Base-by-base conservation (phyloP, 139 green algal species). In the Chlorella sp. region DNA sequence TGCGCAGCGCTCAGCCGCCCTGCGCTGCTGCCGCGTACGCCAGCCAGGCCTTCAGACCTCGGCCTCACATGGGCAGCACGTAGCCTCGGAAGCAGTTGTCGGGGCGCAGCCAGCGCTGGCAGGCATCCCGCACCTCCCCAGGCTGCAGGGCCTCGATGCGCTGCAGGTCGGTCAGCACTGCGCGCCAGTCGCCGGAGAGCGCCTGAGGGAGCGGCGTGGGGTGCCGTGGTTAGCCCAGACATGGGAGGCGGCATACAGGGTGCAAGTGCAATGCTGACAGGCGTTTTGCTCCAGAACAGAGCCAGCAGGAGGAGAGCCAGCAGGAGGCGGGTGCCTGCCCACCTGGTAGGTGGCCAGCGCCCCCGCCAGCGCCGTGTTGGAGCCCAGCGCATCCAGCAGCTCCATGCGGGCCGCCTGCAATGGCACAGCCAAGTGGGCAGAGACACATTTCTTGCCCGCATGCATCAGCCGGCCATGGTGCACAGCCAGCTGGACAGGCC, bases 351-450 rank as follows among this genome's bases (percentile, higher is more conserved):
- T 74, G 12, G 86, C 82, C 80, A 96, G 82, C 11, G 89, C 74
- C 1, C 81, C 57, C 13, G 93, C 90, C 86, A 96, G 87, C 36
- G 83, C 85, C 47, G 81, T 84, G 86, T 96, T 96, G 78, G 73
- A 89, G 51, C 84, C 75, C 20, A 91, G 62, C 4, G 79, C 76
- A 20, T 83, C 76, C 36, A 96, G 85, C 60, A 96, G 85, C 23
- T 67, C 78, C n/a, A 88, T 74, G 3, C 87, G 83, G 2, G 89
- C 80, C 4, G 71, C 70, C 82, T 91, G 80, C 80, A 78, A 73
- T 18, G n/a, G n/a, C n/a, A n/a, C n/a, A n/a, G n/a, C n/a, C n/a
- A n/a, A n/a, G n/a, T n/a, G n/a, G n/a, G n/a, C n/a, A n/a, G n/a
- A n/a, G n/a, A n/a, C n/a, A n/a, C n/a, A n/a, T n/a, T n/a, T n/a